Percentiles rank a stretch among this genome's conserved stretches.
Evolutionary conservation across 1,284 basidiomycete genomes (phyloP).

Genomic region (Sporisorium graminicola): DNA sequence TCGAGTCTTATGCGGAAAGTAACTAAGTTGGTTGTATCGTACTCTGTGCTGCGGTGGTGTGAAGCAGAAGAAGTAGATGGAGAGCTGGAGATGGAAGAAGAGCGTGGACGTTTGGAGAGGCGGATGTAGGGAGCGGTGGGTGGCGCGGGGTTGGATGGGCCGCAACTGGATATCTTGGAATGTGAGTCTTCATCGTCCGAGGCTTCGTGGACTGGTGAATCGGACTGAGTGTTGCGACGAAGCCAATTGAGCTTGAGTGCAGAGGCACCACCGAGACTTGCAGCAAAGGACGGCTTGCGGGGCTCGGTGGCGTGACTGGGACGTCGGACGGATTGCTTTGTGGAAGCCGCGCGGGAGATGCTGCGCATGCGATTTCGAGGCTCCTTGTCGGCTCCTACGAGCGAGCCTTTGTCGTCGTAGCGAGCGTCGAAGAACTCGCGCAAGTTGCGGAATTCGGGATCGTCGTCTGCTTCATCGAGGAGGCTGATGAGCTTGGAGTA

Average conservation of each 20-base stretch:
- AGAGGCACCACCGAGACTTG: constrained; percentile 37
- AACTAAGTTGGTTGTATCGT: constrained; percentile 14
- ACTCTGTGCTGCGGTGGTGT: constrained; percentile 16
- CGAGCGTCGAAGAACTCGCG: constrained; percentile 65
- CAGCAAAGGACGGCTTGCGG: constrained; percentile 48
- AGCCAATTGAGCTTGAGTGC: constrained; percentile 49
- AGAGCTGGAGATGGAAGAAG: constrained; percentile 19
- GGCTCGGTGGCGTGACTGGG: constrained; percentile 32
- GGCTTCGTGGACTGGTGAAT: constrained; percentile 26
- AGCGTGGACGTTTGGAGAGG: constrained; percentile 18
- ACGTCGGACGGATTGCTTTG: constrained; percentile 21
- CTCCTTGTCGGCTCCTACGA: constrained; percentile 38
- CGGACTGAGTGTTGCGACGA: constrained; percentile 36
- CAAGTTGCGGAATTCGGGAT: constrained; percentile 58
- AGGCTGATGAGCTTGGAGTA: constrained; percentile 55
- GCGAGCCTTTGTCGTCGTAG: constrained; percentile 25
- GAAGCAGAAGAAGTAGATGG: constrained; percentile 25
- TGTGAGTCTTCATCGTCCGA: constrained; percentile 48
- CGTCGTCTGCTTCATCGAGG: constrained; percentile 60
- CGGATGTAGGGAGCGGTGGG: constrained; percentile 48
- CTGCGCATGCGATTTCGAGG: constrained; percentile 39
- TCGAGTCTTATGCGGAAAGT: constrained; percentile 61
- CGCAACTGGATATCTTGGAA: constrained; percentile 37
- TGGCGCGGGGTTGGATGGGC: constrained; percentile 19
- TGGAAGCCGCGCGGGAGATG: constrained; percentile 40